Percentiles rank a stretch among this genome's conserved stretches.
Evolutionary conservation across 768 basidiomycete species (phyloP).

Genomic region (Clitopilus hobsonii): DNA sequence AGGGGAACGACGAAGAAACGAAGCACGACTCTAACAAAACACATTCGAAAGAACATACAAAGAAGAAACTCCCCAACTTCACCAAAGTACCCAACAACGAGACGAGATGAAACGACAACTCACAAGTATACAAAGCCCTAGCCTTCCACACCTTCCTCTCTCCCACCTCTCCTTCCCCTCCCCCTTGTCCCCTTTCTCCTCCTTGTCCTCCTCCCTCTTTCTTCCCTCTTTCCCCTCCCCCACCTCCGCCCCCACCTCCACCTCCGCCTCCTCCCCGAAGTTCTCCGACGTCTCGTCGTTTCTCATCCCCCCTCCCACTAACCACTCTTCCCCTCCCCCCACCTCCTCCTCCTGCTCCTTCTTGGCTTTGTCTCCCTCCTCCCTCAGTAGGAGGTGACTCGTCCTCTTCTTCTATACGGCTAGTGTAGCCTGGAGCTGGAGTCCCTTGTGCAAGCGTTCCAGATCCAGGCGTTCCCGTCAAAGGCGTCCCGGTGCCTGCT

Average conservation of each 20-base stretch:
- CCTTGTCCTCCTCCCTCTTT: not conserved
- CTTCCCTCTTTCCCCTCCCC: not conserved
- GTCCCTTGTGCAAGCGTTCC: not conserved
- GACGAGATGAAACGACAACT: too few species aligned
- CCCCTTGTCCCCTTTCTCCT: not conserved
- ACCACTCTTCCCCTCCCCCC: too few species aligned
- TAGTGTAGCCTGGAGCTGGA: not conserved
- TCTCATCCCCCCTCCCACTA: too few species aligned
- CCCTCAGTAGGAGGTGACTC: too few species aligned
- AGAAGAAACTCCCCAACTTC: too few species aligned
- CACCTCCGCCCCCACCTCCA: not conserved
- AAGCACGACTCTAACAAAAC: conserved; percentile 2
- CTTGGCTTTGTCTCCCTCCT: too few species aligned
- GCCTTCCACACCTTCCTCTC: conserved; percentile 11
- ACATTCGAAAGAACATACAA: too few species aligned
- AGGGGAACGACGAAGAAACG: not conserved
- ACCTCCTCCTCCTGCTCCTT: too few species aligned
- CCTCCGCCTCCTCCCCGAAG: not conserved
- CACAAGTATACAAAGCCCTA: conserved; percentile 44
- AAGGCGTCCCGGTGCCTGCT: not conserved
- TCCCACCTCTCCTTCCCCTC: not conserved
- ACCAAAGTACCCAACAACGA: too few species aligned
- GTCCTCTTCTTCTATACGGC: not conserved
- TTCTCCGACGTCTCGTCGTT: too few species aligned
- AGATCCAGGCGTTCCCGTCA: not conserved